Evolutionary conservation across 495 filamentous ascomycete genomes (phyloP).

Genomic region (Diplogelasinospora grovesii): DNA sequence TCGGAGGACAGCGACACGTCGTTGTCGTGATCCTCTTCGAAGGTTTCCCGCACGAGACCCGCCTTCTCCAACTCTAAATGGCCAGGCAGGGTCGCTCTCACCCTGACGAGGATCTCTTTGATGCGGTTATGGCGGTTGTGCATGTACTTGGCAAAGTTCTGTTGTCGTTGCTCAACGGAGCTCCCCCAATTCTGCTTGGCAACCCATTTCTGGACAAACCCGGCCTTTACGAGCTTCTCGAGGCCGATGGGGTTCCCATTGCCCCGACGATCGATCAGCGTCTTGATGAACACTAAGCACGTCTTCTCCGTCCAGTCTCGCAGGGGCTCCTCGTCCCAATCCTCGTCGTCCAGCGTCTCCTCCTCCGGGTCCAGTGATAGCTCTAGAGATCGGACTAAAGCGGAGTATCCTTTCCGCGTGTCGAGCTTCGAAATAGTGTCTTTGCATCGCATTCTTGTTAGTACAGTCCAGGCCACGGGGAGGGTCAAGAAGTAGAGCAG

Average conservation of each 20-base stretch:
- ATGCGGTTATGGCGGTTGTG: slow-evolving; percentile 38
- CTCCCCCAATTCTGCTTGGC: slow-evolving; percentile 49
- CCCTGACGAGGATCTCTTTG: slow-evolving; percentile 33
- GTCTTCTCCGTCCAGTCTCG: slow-evolving; percentile 47
- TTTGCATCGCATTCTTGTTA: too few relatives aligned
- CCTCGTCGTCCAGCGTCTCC: slow-evolving; percentile 36
- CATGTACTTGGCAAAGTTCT: slow-evolving; percentile 40
- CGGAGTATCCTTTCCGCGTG: slow-evolving; percentile 39
- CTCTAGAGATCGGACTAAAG: slow-evolving; percentile 46
- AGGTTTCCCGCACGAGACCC: slow-evolving; percentile 26
- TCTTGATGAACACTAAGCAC: slow-evolving; percentile 40
- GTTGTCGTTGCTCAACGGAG: slow-evolving; percentile 32
- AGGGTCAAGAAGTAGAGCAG: neutral
- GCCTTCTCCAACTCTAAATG: slow-evolving; percentile 34
- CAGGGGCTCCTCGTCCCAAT: slow-evolving; percentile 46
- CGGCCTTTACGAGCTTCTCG: slow-evolving; percentile 38
- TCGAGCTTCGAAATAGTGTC: slow-evolving; percentile 26
- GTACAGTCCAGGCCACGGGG: neutral
- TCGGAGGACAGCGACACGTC: slow-evolving; percentile 7
- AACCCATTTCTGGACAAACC: slow-evolving; percentile 51
- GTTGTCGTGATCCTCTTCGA: slow-evolving; percentile 11
- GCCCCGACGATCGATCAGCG: slow-evolving; percentile 38
- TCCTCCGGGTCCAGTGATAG: slow-evolving; percentile 44
- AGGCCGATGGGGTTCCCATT: too few relatives aligned
- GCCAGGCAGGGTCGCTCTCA: slow-evolving; percentile 31